Base-by-base conservation (phyloP, 129 eudicot genomes). In the Deinandra increscens region DNA sequence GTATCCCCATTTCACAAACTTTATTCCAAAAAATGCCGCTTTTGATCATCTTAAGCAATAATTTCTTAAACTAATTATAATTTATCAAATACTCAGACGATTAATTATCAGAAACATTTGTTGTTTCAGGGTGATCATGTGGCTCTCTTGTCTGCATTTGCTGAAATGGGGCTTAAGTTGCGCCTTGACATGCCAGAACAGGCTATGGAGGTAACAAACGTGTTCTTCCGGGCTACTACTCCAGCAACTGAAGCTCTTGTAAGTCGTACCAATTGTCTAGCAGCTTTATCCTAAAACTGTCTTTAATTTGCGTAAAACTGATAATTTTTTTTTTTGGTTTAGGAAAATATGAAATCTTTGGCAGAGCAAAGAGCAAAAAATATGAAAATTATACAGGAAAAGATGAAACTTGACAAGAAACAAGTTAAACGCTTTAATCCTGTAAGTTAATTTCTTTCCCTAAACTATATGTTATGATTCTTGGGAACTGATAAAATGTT, bases 101-200 rank as follows among this genome's bases (percentile, higher is more conserved):
- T 19, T 58, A 29, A 58, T 58, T 26, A 26, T 58, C 9, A 13
- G 38, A 58, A 26, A 29, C 18, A 1, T 58, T 29, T 58, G 39
- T 26, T 56, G 55, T 68, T 85, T 75, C 81, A 93, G 99, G 99
- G 99, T 15, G 99, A 93, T 66, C 90, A 89, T 69, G 99, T 87
- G 83, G 99, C 99, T 34, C 95, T 93, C 80, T 75, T 93, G 78
- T 89, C 99, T 70, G 94, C 99, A 26, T 85, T 93, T 26, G 79
- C 95, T 43, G 99, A 93, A 82, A 93, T 93, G 97, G 97, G 99
- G 64, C 91, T 93, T 43, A 89, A 85, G 81, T 77, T 93, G 72
- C 92, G 99, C 15, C 66, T 89, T 71, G 99, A 93, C 85, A 78
- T 93, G 66, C 99, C 99, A 38, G 99, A 89, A 54, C 97, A 89